Percentiles rank a stretch among this genome's conserved stretches.
Evolutionary conservation across 495 filamentous ascomycete species (phyloP).

Genomic region (Xylaria intraflava): DNA sequence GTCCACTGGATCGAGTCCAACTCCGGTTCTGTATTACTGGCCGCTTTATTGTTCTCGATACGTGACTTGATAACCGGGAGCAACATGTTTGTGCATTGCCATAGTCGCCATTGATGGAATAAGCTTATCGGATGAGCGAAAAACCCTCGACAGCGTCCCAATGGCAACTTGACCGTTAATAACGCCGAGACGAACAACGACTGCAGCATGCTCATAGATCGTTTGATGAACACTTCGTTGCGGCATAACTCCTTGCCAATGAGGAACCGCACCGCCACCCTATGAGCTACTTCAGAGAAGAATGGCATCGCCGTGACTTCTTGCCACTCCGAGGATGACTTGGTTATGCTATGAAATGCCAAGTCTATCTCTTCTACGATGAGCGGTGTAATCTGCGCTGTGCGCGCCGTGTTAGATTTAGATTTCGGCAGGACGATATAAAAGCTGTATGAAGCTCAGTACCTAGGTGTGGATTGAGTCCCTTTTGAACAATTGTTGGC

Average conservation of each 20-base stretch:
- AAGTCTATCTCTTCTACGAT: not conserved
- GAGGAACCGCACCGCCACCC: not conserved
- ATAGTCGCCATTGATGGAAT: not conserved
- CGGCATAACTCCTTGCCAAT: not conserved
- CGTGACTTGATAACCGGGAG: not conserved
- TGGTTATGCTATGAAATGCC: not conserved
- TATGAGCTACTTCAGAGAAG: not conserved
- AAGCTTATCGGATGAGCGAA: not conserved
- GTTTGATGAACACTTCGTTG: not conserved
- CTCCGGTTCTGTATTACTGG: not conserved
- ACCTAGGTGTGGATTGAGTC: not conserved
- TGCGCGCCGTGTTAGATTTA: not conserved
- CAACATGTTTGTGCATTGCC: not conserved
- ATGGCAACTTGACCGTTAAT: not conserved
- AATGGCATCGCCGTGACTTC: not conserved
- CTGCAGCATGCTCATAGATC: not conserved
- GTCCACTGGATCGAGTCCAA: not conserved
- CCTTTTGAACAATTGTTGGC: not conserved
- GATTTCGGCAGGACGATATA: not conserved
- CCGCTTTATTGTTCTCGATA: not conserved
- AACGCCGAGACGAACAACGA: not conserved
- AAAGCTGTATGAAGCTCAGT: not conserved
- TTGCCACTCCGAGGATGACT: not conserved
- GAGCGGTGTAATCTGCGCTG: not conserved
- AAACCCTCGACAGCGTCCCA: not conserved